Conservation (phyloP, 495 filamentous ascomycete species). For the Penicillium cosmopolitanum region DNA sequence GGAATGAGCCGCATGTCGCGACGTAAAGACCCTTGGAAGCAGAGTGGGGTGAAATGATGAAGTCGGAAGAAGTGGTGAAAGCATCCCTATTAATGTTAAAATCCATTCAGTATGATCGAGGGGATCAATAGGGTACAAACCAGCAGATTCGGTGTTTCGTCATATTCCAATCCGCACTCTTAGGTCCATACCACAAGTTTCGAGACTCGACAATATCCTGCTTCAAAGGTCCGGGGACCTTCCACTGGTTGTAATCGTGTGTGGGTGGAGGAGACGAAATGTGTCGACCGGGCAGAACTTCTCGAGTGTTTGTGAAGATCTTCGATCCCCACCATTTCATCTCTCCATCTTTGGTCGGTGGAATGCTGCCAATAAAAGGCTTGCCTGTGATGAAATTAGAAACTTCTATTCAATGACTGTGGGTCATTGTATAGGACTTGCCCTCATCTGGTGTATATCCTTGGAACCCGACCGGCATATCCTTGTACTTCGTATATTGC, state of each 20-base stretch:
- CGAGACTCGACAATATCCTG: slow-evolving; percentile 40
- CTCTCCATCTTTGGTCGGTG: slow-evolving; percentile 42
- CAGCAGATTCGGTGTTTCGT: slow-evolving; percentile 51
- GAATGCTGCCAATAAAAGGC: slow-evolving; percentile 36
- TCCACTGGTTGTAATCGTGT: slow-evolving; percentile 51
- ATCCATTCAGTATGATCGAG: slow-evolving; percentile 14
- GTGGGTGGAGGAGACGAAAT: slow-evolving; percentile 55
- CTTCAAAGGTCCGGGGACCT: slow-evolving; percentile 43
- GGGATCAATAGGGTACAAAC: slow-evolving; percentile 26
- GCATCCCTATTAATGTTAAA: slow-evolving; percentile 31
- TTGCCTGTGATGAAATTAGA: slow-evolving; percentile 26
- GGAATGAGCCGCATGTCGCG: slow-evolving; percentile 54
- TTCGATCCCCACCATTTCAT: slow-evolving; percentile 57
- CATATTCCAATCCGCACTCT: slow-evolving; percentile 41
- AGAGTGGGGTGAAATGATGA: slow-evolving; percentile 60
- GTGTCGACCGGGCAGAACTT: slow-evolving; percentile 40
- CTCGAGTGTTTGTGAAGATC: slow-evolving; percentile 55
- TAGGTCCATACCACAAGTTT: slow-evolving; percentile 42
- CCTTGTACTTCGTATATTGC: slow-evolving; percentile 34
- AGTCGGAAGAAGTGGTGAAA: slow-evolving; percentile 54
- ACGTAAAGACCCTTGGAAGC: slow-evolving; percentile 51
- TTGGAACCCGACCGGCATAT: slow-evolving; percentile 44
- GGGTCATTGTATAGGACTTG: slow-evolving; percentile 12
- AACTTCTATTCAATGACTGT: slow-evolving; percentile 9
- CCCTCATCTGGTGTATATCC: slow-evolving; percentile 38